Percentiles rank a stretch among this genome's conserved stretches.
These are phyloP conservation scores for Stenocarpella maydis DNA, from an alignment of 2,329 filamentous ascomycete species.

Conservation along the genomic window DNA sequence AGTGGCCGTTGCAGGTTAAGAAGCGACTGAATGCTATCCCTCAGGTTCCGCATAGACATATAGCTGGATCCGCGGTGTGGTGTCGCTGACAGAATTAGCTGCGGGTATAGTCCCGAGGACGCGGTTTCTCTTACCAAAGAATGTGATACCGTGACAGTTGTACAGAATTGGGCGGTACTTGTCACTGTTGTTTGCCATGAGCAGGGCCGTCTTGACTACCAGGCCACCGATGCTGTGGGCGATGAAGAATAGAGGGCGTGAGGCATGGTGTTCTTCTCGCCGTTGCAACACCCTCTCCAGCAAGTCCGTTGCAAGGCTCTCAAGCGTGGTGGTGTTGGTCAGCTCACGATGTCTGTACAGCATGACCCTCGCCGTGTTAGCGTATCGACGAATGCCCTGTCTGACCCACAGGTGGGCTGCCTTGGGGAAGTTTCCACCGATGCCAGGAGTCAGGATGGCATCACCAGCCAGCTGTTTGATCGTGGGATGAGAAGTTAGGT, in stretches of 20 bases:
- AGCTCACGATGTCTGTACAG: constrained; percentile 59
- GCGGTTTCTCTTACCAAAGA: constrained; percentile 56
- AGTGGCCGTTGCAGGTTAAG: constrained; percentile 61
- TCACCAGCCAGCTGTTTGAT: constrained; percentile 45
- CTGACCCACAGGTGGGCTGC: constrained; percentile 59
- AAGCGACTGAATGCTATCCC: constrained; percentile 60
- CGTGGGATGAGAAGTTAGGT: constrained; percentile 41
- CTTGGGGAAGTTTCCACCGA: constrained; percentile 43
- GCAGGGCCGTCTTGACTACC: constrained; percentile 64
- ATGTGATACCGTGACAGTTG: constrained; percentile 68
- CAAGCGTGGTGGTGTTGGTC: constrained; percentile 52
- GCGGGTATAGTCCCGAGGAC: neutral
- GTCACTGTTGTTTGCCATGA: constrained; percentile 52
- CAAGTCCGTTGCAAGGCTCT: constrained; percentile 55
- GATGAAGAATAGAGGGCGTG: constrained; percentile 66
- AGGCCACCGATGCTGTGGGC: constrained; percentile 69
- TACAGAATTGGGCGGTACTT: constrained; percentile 55
- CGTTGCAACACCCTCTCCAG: constrained; percentile 52
- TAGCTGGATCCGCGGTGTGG: constrained; percentile 71
- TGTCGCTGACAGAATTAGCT: constrained; percentile 51
- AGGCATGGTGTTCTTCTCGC: constrained; percentile 42
- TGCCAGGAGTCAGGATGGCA: constrained; percentile 45
- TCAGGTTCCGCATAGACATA: constrained; percentile 65
- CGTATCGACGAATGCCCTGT: constrained; percentile 59
- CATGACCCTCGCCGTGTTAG: constrained; percentile 57